Conservation (phyloP, 257 asterid genomes). For the Thymus mandschuricus region DNA sequence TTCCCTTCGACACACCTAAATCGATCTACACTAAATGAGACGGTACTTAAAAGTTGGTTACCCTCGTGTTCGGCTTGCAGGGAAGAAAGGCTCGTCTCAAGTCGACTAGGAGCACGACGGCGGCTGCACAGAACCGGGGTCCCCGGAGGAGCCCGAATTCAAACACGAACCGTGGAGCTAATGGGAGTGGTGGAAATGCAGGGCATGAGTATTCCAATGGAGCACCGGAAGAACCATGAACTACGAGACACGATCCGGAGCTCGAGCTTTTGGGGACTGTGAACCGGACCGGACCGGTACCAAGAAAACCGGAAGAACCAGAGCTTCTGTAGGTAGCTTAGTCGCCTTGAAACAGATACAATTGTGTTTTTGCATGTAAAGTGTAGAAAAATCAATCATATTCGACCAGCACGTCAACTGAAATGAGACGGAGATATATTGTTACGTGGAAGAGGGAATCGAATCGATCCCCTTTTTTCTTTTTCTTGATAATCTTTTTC, state of each 20-base stretch:
- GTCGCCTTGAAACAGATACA: background rate
- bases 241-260: background rate
- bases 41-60: no score
- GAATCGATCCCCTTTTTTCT: conserved; percentile 18
- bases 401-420: no score
- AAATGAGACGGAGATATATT: background rate
- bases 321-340: background rate
- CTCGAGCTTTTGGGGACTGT: background rate
- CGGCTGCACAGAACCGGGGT: conserved; percentile 75
- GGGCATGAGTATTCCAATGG: conserved; percentile 68
- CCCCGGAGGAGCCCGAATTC: conserved; percentile 62
- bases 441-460: background rate
- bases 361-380: background rate
- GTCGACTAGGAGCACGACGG: conserved; percentile 82
- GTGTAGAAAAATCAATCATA: background rate
- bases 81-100: conserved; percentile 95
- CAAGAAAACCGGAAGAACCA: background rate
- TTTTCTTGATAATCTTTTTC: background rate
- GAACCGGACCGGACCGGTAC: background rate
- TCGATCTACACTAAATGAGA: background rate
- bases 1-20: background rate
- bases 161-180: conserved; percentile 46
- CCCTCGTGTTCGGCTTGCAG: conserved; percentile 40
- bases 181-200: conserved; percentile 57
- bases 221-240: conserved; percentile 49